Evolutionary conservation across 306 rosid genomes (phyloP).

Genomic region (Cucumis sativus): DNA sequence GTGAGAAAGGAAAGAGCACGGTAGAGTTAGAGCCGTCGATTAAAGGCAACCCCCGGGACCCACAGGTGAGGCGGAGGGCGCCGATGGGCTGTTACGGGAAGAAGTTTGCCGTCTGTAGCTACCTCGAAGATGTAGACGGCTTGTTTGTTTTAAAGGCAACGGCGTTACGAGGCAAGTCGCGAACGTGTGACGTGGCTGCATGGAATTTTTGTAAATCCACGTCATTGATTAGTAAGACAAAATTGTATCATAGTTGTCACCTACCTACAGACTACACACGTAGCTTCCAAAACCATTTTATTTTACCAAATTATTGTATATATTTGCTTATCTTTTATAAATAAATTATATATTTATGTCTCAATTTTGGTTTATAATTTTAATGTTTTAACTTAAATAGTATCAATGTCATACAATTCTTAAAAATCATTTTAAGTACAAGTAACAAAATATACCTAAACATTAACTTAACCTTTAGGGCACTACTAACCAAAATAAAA

Average conservation of each 20-base stretch:
- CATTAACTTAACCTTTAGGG: too few relatives aligned
- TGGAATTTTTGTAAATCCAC: not conserved
- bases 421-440: too few relatives aligned
- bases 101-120: not conserved
- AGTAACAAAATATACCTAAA: too few relatives aligned
- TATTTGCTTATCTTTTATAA: not conserved
- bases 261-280: not conserved
- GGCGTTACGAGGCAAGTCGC: not conserved
- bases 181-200: slow-evolving; percentile 6
- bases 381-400: too few relatives aligned
- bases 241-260: not conserved
- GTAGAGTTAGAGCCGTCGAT: not conserved
- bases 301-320: not conserved
- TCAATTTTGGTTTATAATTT: too few relatives aligned
- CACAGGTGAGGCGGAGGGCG: not conserved
- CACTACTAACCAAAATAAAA: too few relatives aligned
- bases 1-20: not conserved
- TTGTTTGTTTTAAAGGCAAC: not conserved
- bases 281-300: not conserved
- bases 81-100: not conserved
- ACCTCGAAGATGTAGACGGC: not conserved
- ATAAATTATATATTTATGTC: too few relatives aligned
- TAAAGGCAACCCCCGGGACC: not conserved
- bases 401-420: too few relatives aligned
- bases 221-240: slow-evolving; percentile 1